Base-by-base conservation (phyloP, 2,329 filamentous ascomycete genomes). In the Stemphylium vesicarium region DNA sequence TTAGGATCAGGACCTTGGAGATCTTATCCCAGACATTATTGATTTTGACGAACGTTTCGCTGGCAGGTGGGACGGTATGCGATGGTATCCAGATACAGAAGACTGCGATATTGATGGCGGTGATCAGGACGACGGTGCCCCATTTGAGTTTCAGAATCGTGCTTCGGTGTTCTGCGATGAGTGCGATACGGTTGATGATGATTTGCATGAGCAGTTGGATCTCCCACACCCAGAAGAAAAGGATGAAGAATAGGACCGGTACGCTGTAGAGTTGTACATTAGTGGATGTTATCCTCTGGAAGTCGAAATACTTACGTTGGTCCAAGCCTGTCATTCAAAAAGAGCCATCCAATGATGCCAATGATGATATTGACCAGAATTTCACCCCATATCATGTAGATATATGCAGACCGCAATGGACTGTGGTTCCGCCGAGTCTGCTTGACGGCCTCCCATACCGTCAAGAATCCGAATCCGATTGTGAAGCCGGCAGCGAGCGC, bases 11-110 rank as follows among this genome's bases (percentile, higher is more conserved):
- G 1, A 79, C 74, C 57, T 85, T 85, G 12, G 82, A 81, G 22
- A 78, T 70, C 20, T 81, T 78, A 45, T 85, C 82, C 82, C 82
- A 85, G 20, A 81, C 69, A 0, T 76, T 66, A 57, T 85, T 85
- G 50, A 84, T 69, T 0, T 61, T 50, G 5, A 82, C 75, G 38
- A 77, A 84, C 0, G 62, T 66, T 1, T 74, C 43, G 31, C 71
- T 78, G 20, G 62, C 51, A 4, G 71, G 69, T 1, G 68, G 68
- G 1, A 49, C 37, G 0, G 60, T 76, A 1, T 81, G 79, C 0
- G 81, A 70, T 0, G 83, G 83, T 13, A 85, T 82, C 77, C 81
- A 85, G 38, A 84, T 83, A 44, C 70, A 75, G 53, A 82, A 84
- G 11, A 85, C 83, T 0, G 78, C 78, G 16, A 85, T 77, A 43